Conservation (phyloP, 2,329 filamentous ascomycete species). For the Ambrosiella xylebori region DNA sequence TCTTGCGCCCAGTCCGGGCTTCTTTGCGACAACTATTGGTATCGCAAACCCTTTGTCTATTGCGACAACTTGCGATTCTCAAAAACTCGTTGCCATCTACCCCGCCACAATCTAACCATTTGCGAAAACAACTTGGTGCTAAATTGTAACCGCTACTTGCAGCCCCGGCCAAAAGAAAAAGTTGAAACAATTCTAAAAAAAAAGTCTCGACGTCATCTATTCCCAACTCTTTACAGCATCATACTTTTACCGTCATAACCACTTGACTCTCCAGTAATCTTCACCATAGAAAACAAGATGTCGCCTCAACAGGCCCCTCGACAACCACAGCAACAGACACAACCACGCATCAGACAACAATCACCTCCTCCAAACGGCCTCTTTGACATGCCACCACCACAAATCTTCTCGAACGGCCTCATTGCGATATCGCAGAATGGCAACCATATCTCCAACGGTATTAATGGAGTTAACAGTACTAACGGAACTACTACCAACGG, state of each 20-base stretch:
- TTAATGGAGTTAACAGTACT: not conserved
- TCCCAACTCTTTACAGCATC: not conserved
- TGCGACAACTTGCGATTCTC: not conserved
- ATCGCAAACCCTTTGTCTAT: not conserved
- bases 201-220: not conserved
- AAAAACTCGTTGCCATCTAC: not conserved
- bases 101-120: not conserved
- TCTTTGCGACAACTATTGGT: not conserved
- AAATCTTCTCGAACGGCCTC: not conserved
- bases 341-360: not conserved
- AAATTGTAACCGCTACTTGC: too few species aligned
- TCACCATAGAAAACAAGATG: not conserved
- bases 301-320: not conserved
- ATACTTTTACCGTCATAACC: not conserved
- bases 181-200: not conserved
- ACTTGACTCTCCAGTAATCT: not conserved
- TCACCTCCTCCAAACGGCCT: not conserved
- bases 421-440: not conserved
- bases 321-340: not conserved
- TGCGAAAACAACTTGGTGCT: not conserved
- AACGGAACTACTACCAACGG: constrained; percentile 22
- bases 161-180: not conserved
- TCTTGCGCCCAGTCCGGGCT: constrained; percentile 1
- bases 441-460: not conserved
- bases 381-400: not conserved